A percentile compares a stretch with the other conserved stretches of the same genome.
Evolutionary conservation across 2,329 filamentous ascomycete species (phyloP).

Genomic region (Mycosphaerella sp.): DNA sequence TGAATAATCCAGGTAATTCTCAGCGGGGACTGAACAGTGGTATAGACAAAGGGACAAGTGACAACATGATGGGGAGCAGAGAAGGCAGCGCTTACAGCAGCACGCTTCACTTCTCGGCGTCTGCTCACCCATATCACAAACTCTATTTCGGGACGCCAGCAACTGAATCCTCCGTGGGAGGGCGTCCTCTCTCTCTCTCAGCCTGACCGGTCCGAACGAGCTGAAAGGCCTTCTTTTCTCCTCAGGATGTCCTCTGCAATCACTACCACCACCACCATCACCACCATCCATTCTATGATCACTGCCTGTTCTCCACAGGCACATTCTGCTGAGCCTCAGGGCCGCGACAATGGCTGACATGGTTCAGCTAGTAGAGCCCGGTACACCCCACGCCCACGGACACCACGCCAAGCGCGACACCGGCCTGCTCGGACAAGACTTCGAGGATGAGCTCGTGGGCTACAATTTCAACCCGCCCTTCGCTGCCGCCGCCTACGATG

Average conservation of each 20-base stretch:
- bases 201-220: constrained; percentile 2
- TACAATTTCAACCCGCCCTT: neutral
- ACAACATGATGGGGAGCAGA: neutral
- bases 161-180: constrained; percentile 1
- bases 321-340: constrained; percentile 6
- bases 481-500: neutral
- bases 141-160: neutral
- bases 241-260: constrained; percentile 2
- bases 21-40: neutral
- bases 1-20: no score
- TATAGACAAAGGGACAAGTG: no score
- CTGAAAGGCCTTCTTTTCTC: neutral
- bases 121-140: neutral
- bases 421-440: neutral
- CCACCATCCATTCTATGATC: neutral
- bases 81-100: neutral
- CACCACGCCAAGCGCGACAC: neutral
- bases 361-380: neutral
- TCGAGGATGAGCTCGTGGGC: neutral
- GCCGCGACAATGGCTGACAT: constrained; percentile 6
- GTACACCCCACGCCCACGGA: neutral
- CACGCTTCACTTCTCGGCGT: neutral
- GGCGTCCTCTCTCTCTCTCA: constrained; percentile 5
- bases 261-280: no score
- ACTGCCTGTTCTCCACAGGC: neutral